phyloP scores from a whole-genome alignment of 2,329 filamentous ascomycete species.

The Thelonectria blattea region DNA sequence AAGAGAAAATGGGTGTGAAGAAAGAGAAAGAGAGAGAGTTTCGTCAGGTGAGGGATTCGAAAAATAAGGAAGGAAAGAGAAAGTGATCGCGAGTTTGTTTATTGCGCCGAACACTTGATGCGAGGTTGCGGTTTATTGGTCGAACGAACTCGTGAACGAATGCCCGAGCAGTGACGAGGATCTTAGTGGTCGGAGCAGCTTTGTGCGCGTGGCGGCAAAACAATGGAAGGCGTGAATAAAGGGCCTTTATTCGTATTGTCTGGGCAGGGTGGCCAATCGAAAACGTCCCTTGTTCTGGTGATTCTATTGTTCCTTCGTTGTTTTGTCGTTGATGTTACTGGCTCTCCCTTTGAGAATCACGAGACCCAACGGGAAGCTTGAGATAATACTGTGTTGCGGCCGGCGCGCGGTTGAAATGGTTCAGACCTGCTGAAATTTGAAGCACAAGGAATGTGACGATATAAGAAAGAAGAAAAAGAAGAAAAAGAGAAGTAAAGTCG shows the following conservation, averaged over 20 bases:
- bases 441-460: constrained; percentile 25
- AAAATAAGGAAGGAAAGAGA: constrained; percentile 8
- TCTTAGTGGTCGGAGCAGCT: not conserved
- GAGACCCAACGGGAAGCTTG: not conserved
- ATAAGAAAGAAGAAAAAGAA: no score
- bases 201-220: constrained; percentile 12
- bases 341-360: no score
- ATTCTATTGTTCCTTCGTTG: no score
- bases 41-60: constrained; percentile 1
- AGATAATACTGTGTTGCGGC: constrained; percentile 20
- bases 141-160: constrained; percentile 4
- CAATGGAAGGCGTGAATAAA: constrained; percentile 6
- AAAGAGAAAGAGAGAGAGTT: constrained; percentile 26
- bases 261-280: not conserved
- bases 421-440: constrained; percentile 37
- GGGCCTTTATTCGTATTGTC: not conserved
- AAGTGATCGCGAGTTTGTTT: constrained; percentile 21
- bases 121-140: constrained; percentile 16
- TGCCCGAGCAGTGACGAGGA: constrained; percentile 23
- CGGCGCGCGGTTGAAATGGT: constrained; percentile 25
- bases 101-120: constrained; percentile 26
- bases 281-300: not conserved
- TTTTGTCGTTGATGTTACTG: no score
- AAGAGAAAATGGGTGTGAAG: constrained; percentile 23
- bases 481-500: constrained; percentile 11